These are phyloP conservation scores for Sisymbrium altissimum DNA, from an alignment of 345 rosid species.

Conservation along the genomic window DNA sequence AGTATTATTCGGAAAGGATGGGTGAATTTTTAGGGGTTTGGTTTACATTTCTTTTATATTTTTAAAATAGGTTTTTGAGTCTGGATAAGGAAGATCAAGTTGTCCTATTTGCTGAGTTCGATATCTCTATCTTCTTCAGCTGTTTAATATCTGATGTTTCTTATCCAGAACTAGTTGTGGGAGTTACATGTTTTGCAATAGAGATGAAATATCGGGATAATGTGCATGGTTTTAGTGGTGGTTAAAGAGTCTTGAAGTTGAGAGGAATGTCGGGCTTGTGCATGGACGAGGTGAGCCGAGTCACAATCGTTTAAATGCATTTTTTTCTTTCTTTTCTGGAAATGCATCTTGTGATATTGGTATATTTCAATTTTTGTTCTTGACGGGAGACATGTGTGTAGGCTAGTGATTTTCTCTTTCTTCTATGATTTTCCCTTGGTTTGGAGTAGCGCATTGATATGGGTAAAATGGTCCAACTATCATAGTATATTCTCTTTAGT, in stretches of 20 bases:
- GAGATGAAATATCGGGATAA: slow-evolving; percentile 43
- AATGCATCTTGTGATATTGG: slow-evolving; percentile 2
- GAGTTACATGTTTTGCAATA: slow-evolving; percentile 31
- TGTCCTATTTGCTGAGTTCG: neutral
- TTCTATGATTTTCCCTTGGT: neutral
- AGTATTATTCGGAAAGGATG: neutral
- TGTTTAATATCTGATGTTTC: slow-evolving; percentile 31
- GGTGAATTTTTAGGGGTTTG: neutral
- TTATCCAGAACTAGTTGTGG: slow-evolving; percentile 39
- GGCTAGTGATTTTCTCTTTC: neutral
- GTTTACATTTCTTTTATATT: neutral
- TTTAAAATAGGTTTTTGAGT: neutral
- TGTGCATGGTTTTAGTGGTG: slow-evolving; percentile 48
- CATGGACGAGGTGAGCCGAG: slow-evolving; percentile 55
- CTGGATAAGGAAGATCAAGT: slow-evolving; percentile 15
- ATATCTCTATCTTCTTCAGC: neutral
- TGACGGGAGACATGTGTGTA: neutral
- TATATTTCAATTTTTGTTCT: neutral
- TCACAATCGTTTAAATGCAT: neutral
- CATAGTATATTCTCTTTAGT: neutral
- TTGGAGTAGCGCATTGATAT: neutral
- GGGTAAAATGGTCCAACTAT: neutral
- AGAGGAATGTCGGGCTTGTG: slow-evolving; percentile 74
- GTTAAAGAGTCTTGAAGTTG: slow-evolving; percentile 44
- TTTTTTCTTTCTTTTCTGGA: neutral